Conservation (phyloP, 345 rosid genomes). For the Carallia brachiata region DNA sequence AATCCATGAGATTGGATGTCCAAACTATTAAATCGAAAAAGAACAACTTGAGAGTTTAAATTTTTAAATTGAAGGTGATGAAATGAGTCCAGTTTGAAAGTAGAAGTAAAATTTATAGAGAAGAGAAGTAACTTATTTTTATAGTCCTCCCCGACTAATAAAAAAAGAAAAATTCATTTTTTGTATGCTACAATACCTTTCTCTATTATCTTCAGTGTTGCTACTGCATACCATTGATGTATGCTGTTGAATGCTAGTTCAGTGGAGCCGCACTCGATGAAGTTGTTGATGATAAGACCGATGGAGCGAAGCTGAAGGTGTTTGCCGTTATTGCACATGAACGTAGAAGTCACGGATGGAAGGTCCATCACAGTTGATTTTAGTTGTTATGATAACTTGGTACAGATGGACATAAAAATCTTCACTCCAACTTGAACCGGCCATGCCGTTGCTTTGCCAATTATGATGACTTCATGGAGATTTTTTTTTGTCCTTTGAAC, state of each 20-base stretch:
- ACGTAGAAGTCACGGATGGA: conserved; percentile 28
- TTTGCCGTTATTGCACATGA: conserved; percentile 28
- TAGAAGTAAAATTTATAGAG: no score
- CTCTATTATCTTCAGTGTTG: conserved; percentile 71
- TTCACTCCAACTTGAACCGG: conserved; percentile 24
- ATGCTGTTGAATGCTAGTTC: conserved; percentile 52
- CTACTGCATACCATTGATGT: conserved; percentile 32
- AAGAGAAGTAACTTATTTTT: no score
- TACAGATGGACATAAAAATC: conserved; percentile 16
- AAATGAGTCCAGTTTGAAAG: no score
- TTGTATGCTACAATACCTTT: conserved; percentile 56
- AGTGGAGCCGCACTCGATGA: conserved; percentile 56
- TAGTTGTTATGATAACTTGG: background rate
- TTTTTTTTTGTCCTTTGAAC: background rate
- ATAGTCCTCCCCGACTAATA: no score
- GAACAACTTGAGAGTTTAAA: no score
- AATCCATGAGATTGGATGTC: no score
- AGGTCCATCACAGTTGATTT: background rate
- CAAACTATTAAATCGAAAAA: no score
- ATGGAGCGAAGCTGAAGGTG: conserved; percentile 14
- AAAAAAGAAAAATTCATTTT: no score
- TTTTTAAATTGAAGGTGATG: no score
- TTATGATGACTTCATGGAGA: background rate
- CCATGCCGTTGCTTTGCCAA: conserved; percentile 14
- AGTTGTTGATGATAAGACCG: conserved; percentile 52